Evolutionary conservation across 192 early-diverging fungal species (phyloP), one percentile per base, ranked within the genome.

Genomic region (Rhizophagus prolifer): DNA sequence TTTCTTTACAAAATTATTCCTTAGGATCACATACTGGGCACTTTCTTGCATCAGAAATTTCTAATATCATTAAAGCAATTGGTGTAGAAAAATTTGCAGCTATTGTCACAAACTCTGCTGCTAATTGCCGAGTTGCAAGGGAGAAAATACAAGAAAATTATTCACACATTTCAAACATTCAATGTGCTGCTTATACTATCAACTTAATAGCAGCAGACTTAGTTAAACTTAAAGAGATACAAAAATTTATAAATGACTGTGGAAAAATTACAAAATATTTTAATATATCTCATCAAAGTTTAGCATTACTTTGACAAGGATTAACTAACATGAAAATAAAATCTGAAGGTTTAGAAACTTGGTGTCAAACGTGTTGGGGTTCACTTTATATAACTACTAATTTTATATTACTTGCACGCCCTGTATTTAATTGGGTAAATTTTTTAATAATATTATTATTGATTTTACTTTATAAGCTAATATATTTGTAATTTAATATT

Each of bases 321-420:
- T 46, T 46, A n/a, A n/a, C n/a, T n/a, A n/a, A n/a, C n/a, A n/a
- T n/a, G n/a, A n/a, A n/a, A n/a, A n/a, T n/a, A n/a, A 46, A 28
- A 63, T 30, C 21, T 63, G 62, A 63, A 63, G 62, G 62, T 12
- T 31, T 63, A 63, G 13, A 63, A 63, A 28, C 26, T 23, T 63
- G 62, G 28, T 25, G 1, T 10, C 23, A 30, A 30, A 63, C 7
- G 9, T 0, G 25, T 30, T 63, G 26, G 28, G 28, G 13, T 31
- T 63, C 62, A 30, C 62, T 63, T 10, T 63, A 63, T 63, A 30
- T 28, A 9, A 28, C 28, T 9, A 63, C 26, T 23, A 63, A 63
- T 63, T 63, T 1, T 8, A 30, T 63, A 46, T 13, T 63, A 30
- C 62, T 63, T 63, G 62, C 28, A 30, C 7, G 13, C 8, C 62